Evolutionary conservation across 345 rosid genomes (phyloP).

Genomic region (Eucalyptus sp.): DNA sequence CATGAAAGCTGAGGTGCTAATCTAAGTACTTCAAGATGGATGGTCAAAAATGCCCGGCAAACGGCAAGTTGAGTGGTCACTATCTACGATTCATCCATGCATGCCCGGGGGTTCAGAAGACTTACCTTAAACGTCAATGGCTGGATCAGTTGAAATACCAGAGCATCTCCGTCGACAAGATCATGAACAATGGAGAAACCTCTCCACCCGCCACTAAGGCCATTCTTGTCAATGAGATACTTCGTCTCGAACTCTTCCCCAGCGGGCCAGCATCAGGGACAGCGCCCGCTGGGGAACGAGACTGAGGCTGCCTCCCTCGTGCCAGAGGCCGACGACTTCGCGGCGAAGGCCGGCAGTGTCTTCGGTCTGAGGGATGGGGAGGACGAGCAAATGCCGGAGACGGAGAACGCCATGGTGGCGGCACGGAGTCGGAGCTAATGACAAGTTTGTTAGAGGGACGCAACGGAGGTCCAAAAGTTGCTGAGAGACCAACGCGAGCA

Average conservation of each 20-base stretch:
- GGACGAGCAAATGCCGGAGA: too few species aligned
- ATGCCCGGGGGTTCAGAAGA: neutral
- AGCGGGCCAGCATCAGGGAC: neutral
- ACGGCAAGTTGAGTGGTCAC: neutral
- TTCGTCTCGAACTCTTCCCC: slow-evolving; percentile 19
- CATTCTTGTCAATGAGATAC: slow-evolving; percentile 24
- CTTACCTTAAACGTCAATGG: slow-evolving; percentile 22
- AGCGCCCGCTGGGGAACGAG: too few species aligned
- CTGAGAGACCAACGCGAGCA: too few species aligned
- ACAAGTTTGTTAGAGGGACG: too few species aligned
- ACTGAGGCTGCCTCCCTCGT: too few species aligned
- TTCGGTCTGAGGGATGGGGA: too few species aligned
- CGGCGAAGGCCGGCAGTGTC: too few species aligned
- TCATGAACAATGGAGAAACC: slow-evolving; percentile 33
- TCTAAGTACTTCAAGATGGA: neutral
- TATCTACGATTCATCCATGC: neutral
- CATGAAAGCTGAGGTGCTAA: neutral
- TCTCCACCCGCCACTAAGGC: slow-evolving; percentile 51
- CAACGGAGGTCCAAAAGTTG: too few species aligned
- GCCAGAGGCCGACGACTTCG: too few species aligned
- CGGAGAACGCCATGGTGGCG: too few species aligned
- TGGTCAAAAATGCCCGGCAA: neutral
- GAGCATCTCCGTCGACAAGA: slow-evolving; percentile 31
- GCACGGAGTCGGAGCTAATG: too few species aligned
- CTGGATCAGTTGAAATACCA: slow-evolving; percentile 29